Evolutionary conservation across 2,329 filamentous ascomycete species (phyloP).

Genomic region (Alternaria ventricosa): DNA sequence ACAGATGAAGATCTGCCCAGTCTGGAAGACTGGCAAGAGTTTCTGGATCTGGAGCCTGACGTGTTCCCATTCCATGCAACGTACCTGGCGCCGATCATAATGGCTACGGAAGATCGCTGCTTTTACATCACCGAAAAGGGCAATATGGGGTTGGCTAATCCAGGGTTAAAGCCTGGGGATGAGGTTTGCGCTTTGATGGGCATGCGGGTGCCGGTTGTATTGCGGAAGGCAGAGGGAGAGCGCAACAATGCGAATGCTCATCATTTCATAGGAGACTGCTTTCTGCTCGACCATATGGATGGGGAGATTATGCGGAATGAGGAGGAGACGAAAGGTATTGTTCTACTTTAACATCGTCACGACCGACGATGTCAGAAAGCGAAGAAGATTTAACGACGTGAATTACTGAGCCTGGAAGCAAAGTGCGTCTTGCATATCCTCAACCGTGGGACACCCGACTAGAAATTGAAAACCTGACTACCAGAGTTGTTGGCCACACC

Average conservation of each 20-base stretch:
- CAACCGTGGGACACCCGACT: not conserved
- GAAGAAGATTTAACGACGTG: not conserved
- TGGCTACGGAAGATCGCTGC: not conserved
- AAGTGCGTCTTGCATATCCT: not conserved
- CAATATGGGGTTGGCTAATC: not conserved
- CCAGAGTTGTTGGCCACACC: not conserved
- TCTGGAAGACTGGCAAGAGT: not conserved
- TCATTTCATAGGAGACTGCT: not conserved
- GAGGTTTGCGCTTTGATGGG: not conserved
- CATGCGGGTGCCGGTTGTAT: not conserved
- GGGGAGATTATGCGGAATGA: not conserved
- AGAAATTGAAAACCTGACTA: not conserved
- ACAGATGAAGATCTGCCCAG: not conserved
- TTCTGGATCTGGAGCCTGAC: too few relatives aligned
- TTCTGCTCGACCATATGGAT: not conserved
- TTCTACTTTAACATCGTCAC: not conserved
- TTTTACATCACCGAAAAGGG: not conserved
- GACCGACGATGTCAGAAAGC: not conserved
- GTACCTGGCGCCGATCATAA: too few relatives aligned
- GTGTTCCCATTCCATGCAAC: too few relatives aligned
- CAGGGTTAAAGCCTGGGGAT: not conserved
- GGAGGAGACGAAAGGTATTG: not conserved
- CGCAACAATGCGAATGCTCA: not conserved
- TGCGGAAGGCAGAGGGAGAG: not conserved
- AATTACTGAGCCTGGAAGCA: not conserved